These are phyloP conservation scores for Trichoderma cornu-damae DNA, from an alignment of 2,329 filamentous ascomycete species.

Conservation along the genomic window DNA sequence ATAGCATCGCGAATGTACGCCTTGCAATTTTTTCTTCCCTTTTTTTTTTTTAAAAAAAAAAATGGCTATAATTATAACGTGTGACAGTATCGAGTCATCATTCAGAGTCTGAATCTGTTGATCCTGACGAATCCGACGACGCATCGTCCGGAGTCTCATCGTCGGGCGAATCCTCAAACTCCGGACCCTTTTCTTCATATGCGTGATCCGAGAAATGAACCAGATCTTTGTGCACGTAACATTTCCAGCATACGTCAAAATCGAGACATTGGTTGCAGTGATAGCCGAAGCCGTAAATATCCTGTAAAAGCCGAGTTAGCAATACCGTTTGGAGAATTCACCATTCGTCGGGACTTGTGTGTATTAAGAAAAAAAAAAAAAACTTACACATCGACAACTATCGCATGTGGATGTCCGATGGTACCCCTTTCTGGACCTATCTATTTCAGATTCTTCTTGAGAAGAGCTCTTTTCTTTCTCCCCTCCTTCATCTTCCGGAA, in stretches of 20 bases:
- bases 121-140: slow-evolving; percentile 12
- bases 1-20: no score
- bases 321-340: no score
- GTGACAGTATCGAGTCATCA: neutral
- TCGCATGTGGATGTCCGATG: slow-evolving; percentile 4
- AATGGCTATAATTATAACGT: neutral
- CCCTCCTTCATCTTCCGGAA: neutral
- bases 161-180: slow-evolving; percentile 12
- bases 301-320: neutral
- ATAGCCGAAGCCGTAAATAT: slow-evolving; percentile 12
- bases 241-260: slow-evolving; percentile 19
- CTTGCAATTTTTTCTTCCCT: no score
- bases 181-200: slow-evolving; percentile 7
- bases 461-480: neutral
- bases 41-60: no score
- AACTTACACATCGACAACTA: slow-evolving; percentile 16
- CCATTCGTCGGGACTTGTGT: no score
- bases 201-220: slow-evolving; percentile 7
- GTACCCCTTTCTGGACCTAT: slow-evolving; percentile 11
- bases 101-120: slow-evolving; percentile 19
- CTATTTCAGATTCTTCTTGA: neutral
- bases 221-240: neutral
- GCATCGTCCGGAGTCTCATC: slow-evolving; percentile 7
- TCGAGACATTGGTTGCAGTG: slow-evolving; percentile 8
- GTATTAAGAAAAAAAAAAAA: neutral